These are phyloP conservation scores for Mycena pura DNA, from an alignment of 768 basidiomycete genomes.

Conservation along the genomic window DNA sequence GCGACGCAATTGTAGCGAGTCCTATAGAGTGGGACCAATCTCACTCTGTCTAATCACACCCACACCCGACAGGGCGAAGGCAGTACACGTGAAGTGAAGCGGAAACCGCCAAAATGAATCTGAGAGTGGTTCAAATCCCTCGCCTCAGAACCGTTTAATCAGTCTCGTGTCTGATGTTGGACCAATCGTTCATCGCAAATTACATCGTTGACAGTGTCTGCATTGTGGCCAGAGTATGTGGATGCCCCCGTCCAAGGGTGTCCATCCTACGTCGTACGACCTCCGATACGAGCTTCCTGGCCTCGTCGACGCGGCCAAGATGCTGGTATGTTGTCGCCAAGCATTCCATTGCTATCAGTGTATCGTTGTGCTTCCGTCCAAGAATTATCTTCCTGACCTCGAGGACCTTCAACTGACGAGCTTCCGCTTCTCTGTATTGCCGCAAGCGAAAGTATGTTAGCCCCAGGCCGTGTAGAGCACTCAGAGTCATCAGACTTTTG, in stretches of 20 bases:
- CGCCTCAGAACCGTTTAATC: too few relatives aligned
- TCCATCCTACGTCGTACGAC: neutral
- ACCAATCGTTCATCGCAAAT: too few relatives aligned
- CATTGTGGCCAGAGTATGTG: neutral
- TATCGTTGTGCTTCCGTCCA: conserved; percentile 1
- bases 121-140: too few relatives aligned
- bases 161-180: too few relatives aligned
- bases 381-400: neutral
- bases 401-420: neutral
- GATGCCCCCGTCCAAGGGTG: neutral
- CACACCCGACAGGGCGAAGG: too few relatives aligned
- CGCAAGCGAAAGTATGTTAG: neutral
- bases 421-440: neutral
- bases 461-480: neutral
- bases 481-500: neutral
- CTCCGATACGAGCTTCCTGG: neutral
- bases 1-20: too few relatives aligned
- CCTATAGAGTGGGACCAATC: too few relatives aligned
- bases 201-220: neutral
- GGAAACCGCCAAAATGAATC: too few relatives aligned
- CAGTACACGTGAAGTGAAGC: too few relatives aligned
- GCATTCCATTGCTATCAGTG: conserved; percentile 1
- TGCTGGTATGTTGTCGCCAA: neutral
- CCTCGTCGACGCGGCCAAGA: neutral
- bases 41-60: too few relatives aligned